Conservation (phyloP, 345 rosid species). For the Populus alba region DNA sequence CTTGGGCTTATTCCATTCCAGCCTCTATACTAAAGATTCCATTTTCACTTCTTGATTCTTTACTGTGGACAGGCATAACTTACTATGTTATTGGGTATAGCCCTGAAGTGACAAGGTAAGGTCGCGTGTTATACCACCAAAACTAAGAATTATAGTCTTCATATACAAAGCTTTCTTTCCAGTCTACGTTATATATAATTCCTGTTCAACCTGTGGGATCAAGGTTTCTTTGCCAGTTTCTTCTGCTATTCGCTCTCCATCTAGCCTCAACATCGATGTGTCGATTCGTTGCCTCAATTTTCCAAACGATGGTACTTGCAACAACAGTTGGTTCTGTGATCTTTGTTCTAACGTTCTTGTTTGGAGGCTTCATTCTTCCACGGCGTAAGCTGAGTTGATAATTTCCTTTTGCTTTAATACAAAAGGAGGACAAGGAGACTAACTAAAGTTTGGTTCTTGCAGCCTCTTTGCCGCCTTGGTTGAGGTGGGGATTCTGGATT, state of each 20-base stretch:
- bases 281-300: background rate
- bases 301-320: background rate
- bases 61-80: conserved; percentile 43
- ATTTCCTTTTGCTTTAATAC: background rate
- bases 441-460: background rate
- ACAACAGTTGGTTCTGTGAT: background rate
- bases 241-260: background rate
- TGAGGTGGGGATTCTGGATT: background rate
- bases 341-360: background rate
- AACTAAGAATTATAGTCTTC: background rate
- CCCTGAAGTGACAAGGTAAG: conserved; percentile 43
- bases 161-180: background rate
- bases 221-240: background rate
- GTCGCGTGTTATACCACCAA: background rate
- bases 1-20: conserved; percentile 56
- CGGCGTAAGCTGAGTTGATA: background rate
- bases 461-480: background rate
- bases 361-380: background rate
- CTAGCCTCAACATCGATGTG: background rate
- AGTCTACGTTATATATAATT: background rate
- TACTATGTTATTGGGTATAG: conserved; percentile 52
- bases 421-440: background rate
- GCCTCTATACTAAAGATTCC: conserved; percentile 45
- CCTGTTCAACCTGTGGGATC: background rate
- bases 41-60: conserved; percentile 34